These are phyloP conservation scores for Strigomonas culicis DNA, from an alignment of 208 protist species.

Conservation along the genomic window DNA sequence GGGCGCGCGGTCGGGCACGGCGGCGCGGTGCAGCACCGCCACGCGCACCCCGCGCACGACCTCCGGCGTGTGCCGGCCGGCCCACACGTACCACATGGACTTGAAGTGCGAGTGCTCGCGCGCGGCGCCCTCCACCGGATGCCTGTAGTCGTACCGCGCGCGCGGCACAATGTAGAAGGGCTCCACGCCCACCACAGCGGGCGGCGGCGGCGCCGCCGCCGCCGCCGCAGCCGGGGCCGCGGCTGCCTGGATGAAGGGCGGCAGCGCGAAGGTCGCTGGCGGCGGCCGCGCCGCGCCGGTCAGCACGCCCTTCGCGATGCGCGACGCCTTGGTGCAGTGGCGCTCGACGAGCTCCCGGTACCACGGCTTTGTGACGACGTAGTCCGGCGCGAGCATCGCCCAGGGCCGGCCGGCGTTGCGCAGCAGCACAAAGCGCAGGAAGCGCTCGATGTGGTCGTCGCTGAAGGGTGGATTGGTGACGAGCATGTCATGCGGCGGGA, in stretches of 20 bases:
- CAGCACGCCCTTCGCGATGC: slow-evolving; percentile 26
- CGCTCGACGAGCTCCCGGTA: slow-evolving; percentile 34
- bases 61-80: slow-evolving; percentile 40
- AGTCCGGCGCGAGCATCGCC: slow-evolving; percentile 68
- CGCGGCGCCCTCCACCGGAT: slow-evolving; percentile 44
- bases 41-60: slow-evolving; percentile 42
- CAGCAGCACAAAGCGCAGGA: slow-evolving; percentile 39
- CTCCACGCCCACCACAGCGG: slow-evolving; percentile 22
- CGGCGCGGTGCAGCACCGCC: neutral
- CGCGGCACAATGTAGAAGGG: slow-evolving; percentile 61
- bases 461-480: slow-evolving; percentile 80
- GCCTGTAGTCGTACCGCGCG: slow-evolving; percentile 54
- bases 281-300: neutral
- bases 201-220: neutral
- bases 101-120: slow-evolving; percentile 72
- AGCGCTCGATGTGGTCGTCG: slow-evolving; percentile 63
- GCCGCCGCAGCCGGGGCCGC: neutral
- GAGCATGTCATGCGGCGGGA: slow-evolving; percentile 77
- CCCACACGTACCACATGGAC: slow-evolving; percentile 77
- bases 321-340: slow-evolving; percentile 26
- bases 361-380: slow-evolving; percentile 65
- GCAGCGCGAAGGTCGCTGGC: neutral
- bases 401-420: slow-evolving; percentile 38
- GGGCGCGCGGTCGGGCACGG: neutral
- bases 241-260: neutral